These are phyloP conservation scores for Mucor plumbeus DNA, from an alignment of 371 early-diverging fungal genomes.

Conservation along the genomic window DNA sequence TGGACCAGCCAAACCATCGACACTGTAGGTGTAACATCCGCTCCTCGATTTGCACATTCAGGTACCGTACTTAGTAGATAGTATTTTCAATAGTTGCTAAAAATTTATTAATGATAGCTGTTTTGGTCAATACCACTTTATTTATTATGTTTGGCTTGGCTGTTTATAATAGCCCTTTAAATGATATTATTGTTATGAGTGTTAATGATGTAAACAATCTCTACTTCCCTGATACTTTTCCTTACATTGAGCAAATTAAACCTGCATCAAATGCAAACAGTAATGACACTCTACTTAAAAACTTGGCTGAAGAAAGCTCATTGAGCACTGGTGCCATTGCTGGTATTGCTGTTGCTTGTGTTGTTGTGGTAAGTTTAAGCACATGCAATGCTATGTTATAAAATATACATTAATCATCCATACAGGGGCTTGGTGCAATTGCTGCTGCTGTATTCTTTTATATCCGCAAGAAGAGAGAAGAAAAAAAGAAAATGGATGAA, in stretches of 20 bases:
- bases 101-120: not conserved
- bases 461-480: not conserved
- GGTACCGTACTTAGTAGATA: not conserved
- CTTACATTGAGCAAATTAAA: conserved; percentile 8
- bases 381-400: too few relatives aligned
- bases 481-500: conserved; percentile 5
- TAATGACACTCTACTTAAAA: not conserved
- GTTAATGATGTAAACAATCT: conserved; percentile 14
- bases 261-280: not conserved
- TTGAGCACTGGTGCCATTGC: conserved; percentile 6
- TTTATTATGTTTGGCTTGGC: conserved; percentile 16
- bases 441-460: conserved; percentile 5
- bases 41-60: conserved; percentile 12
- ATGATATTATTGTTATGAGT: conserved; percentile 2
- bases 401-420: not conserved
- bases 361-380: not conserved
- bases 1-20: conserved; percentile 13
- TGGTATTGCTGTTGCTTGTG: conserved; percentile 6
- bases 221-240: conserved; percentile 10
- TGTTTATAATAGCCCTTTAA: conserved; percentile 6
- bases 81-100: not conserved
- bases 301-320: not conserved
- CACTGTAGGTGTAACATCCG: not conserved
- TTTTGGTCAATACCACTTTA: conserved; percentile 8
- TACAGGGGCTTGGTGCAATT: not conserved